These are phyloP conservation scores for Linderina pennispora DNA, from an alignment of 192 early-diverging fungal genomes.

Conservation along the genomic window DNA sequence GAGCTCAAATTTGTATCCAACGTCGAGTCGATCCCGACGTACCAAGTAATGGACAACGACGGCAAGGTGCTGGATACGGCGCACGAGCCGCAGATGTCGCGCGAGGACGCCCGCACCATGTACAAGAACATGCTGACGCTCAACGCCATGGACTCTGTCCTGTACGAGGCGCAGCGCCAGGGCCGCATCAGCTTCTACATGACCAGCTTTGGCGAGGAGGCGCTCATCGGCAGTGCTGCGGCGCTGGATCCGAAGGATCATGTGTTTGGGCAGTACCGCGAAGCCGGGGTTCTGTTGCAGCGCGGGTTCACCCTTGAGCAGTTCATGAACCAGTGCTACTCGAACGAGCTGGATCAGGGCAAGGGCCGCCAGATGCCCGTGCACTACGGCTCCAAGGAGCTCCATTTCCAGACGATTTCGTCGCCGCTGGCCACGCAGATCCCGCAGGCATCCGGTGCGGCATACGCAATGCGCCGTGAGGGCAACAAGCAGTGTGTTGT, in stretches of 20 bases:
- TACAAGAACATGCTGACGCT: slow-evolving; percentile 90
- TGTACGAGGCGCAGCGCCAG: slow-evolving; percentile 98
- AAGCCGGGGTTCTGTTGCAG: slow-evolving; percentile 89
- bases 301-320: slow-evolving; percentile 91
- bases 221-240: slow-evolving; percentile 85
- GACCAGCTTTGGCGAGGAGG: slow-evolving; percentile 99
- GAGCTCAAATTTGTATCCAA: slow-evolving; percentile 57
- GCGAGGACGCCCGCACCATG: slow-evolving; percentile 70
- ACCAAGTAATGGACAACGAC: slow-evolving; percentile 86
- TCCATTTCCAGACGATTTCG: slow-evolving; percentile 94
- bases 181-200: slow-evolving; percentile 98
- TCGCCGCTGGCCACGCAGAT: slow-evolving; percentile 95
- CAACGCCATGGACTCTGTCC: slow-evolving; percentile 87
- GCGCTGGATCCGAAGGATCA: slow-evolving; percentile 81
- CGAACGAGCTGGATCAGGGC: slow-evolving; percentile 78
- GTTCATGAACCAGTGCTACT: slow-evolving; percentile 97
- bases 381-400: slow-evolving; percentile 82
- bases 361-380: slow-evolving; percentile 99
- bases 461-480: slow-evolving; percentile 85
- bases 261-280: slow-evolving; percentile 98
- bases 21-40: slow-evolving; percentile 76
- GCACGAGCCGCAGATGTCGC: slow-evolving; percentile 61
- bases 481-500: slow-evolving; percentile 74
- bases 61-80: slow-evolving; percentile 68
- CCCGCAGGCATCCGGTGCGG: slow-evolving; percentile 95